phyloP scores from a whole-genome alignment of 257 asterid genomes.

The Primulina huaijiensis region DNA sequence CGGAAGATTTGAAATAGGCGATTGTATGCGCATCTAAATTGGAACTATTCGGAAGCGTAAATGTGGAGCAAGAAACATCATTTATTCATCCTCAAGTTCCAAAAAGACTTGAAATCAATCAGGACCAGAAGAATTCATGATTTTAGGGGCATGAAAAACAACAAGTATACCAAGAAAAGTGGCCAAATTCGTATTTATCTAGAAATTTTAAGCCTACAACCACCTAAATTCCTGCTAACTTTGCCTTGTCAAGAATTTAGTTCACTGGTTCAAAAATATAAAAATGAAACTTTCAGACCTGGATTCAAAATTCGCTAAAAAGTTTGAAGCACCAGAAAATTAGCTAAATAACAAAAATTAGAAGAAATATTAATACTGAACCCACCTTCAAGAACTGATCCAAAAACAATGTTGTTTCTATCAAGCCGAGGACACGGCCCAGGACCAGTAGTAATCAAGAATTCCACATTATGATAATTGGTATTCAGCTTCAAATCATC shows the following conservation, averaged over 20 bases:
- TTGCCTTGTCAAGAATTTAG: too few relatives aligned
- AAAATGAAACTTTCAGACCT: too few relatives aligned
- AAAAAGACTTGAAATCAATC: too few relatives aligned
- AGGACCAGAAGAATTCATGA: not conserved
- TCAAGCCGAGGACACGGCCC: slow-evolving; percentile 92
- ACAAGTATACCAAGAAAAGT: not conserved
- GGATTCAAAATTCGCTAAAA: not conserved
- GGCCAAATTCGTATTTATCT: not conserved
- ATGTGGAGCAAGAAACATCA: too few relatives aligned
- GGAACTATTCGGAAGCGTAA: too few relatives aligned
- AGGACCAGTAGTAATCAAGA: slow-evolving; percentile 91
- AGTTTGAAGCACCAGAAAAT: not conserved
- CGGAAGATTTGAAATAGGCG: not conserved
- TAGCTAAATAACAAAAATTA: not conserved
- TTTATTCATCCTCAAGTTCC: too few relatives aligned
- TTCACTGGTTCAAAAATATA: not conserved
- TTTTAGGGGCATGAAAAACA: not conserved
- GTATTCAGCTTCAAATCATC: slow-evolving; percentile 67
- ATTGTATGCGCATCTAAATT: not conserved
- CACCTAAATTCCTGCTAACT: too few relatives aligned
- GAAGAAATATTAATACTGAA: not conserved
- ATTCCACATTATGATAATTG: slow-evolving; percentile 80
- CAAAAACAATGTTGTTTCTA: slow-evolving; percentile 76
- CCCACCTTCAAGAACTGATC: slow-evolving; percentile 84
- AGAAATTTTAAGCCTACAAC: not conserved